These are phyloP conservation scores for Linaria vulgaris DNA, from an alignment of 257 asterid species.

Conservation along the genomic window DNA sequence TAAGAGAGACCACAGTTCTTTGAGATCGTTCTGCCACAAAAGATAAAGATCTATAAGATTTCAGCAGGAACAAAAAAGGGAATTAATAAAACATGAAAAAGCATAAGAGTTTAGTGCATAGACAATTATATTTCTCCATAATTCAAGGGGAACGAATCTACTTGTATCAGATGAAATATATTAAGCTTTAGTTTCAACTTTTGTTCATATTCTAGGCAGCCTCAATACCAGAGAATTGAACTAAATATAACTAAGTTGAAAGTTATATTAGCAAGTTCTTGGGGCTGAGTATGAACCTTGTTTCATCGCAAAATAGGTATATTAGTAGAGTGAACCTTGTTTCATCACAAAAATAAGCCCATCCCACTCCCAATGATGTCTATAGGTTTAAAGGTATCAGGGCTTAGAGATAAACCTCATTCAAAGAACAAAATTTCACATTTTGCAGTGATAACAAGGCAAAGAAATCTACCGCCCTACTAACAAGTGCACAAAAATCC, in stretches of 20 bases:
- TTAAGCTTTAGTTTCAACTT: neutral
- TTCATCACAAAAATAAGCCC: neutral
- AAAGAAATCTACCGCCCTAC: conserved; percentile 7
- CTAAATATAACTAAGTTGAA: neutral
- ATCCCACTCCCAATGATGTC: conserved; percentile 3
- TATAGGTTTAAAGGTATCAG: neutral
- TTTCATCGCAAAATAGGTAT: neutral
- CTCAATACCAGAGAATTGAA: conserved; percentile 11
- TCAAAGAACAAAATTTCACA: neutral
- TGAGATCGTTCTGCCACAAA: conserved; percentile 87
- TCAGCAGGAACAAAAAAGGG: neutral
- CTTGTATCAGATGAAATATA: neutral
- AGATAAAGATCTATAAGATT: conserved; percentile 12
- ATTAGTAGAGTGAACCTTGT: neutral
- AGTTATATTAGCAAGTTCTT: conserved; percentile 1
- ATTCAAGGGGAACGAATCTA: conserved; percentile 15
- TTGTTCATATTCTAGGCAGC: conserved; percentile 16
- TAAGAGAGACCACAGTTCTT: conserved; percentile 97
- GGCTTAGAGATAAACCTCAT: conserved; percentile 8
- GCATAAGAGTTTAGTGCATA: neutral
- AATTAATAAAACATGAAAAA: neutral
- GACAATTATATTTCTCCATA: neutral
- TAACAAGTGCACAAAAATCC: conserved; percentile 1
- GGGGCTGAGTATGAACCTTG: conserved; percentile 1
- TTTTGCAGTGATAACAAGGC: conserved; percentile 3